Base-by-base conservation (phyloP, 768 basidiomycete genomes). In the Hypholoma fasciculare region DNA sequence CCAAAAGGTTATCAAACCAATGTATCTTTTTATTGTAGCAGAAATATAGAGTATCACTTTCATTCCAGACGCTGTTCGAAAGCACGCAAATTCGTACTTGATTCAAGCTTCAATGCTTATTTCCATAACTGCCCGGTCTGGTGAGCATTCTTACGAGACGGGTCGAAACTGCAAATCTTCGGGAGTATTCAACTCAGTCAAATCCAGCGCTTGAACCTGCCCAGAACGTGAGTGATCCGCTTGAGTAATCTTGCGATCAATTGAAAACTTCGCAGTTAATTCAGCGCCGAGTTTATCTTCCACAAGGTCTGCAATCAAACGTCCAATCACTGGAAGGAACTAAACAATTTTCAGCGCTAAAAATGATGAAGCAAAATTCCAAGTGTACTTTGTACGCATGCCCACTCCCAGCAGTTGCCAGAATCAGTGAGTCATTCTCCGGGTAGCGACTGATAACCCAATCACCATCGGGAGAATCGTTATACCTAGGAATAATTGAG, bases 391-490 rank as follows among this genome's bases (percentile, higher is more conserved):
- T 95, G 79, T 85, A 95, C 0, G 85, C 92, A 71, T 96, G 92
- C 0, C 95, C 95, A 62, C 87, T 92, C 7, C 90, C 96, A 16
- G 84, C 92, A 0, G 96, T 96, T 1, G 94, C 96, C 27, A 98
- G 71, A 52, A 95, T 71, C 11, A 98, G 68, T 6, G 81, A 81
- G 23, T 76, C 71, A 62, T 87, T 80, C 13, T 71, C 69, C 23
- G 81, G 79, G 62, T 89, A 84, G 59, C 74, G 83, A 23, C 94
- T 92, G 62, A 98, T 92, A 43, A 97, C 76, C 92, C 94, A 98
- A 71, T 98, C 83, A 3, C 85, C 88, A 65, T 95, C 90, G 1
- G 86, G 81, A 4, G 94, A 86, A 65, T 97, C 96, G 20, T 88
- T 88, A 69, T 98, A 98, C 93, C 93, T 95, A 19, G 23, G 30